These are phyloP conservation scores for Aaosphaeria pasadenensis DNA, from an alignment of 2,329 filamentous ascomycete species.

Conservation along the genomic window DNA sequence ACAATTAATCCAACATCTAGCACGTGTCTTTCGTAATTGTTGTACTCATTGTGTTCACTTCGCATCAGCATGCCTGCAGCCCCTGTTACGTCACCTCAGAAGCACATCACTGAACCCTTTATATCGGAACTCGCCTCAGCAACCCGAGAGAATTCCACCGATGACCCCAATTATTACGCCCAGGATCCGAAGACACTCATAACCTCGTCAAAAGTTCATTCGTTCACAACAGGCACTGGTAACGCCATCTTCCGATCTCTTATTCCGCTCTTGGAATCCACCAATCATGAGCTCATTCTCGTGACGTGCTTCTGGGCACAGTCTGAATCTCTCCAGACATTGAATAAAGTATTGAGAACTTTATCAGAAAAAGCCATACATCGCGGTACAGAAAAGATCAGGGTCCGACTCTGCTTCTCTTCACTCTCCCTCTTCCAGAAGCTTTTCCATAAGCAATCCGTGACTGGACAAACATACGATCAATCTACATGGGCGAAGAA, in stretches of 20 bases:
- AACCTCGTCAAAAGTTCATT: conserved; percentile 32
- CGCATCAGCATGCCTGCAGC: no score
- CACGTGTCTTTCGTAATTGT: no score
- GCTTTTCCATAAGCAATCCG: conserved; percentile 66
- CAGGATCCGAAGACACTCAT: conserved; percentile 30
- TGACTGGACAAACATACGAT: conserved; percentile 60
- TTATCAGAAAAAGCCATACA: conserved; percentile 52
- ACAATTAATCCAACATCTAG: no score
- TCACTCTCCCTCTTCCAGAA: conserved; percentile 72
- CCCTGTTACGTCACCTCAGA: neutral
- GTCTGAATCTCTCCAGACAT: conserved; percentile 58
- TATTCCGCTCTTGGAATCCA: conserved; percentile 59
- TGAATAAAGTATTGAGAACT: conserved; percentile 57
- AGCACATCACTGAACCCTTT: conserved; percentile 22
- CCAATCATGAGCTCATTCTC: conserved; percentile 65
- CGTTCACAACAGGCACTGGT: conserved; percentile 45
- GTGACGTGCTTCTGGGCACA: conserved; percentile 81
- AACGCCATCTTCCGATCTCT: conserved; percentile 46
- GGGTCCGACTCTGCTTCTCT: conserved; percentile 74
- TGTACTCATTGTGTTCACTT: no score
- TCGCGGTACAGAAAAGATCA: conserved; percentile 43
- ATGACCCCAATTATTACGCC: conserved; percentile 42
- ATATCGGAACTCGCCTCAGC: conserved; percentile 23
- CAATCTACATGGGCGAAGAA: conserved; percentile 56
- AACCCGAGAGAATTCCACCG: conserved; percentile 15